Percentiles rank a stretch among this genome's conserved stretches.
Conservation (phyloP, 306 rosid species). For the Delonix regia region DNA sequence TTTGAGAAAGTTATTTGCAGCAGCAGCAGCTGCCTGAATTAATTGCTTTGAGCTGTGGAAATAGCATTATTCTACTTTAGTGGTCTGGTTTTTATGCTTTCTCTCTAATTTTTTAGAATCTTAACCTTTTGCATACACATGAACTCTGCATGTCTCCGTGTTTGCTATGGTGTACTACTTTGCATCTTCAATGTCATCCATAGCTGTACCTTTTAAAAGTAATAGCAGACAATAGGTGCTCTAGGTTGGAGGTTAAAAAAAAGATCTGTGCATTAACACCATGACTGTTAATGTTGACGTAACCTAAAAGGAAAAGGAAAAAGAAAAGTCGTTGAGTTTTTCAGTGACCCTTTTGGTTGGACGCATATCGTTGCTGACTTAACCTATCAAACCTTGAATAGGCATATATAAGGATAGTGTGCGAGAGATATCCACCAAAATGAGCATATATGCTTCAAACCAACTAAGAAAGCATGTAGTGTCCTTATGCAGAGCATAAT, state of each 20-base stretch:
- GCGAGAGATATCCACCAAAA: constrained; percentile 12
- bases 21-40: constrained; percentile 49
- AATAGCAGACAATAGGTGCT: not conserved
- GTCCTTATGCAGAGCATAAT: constrained; percentile 44
- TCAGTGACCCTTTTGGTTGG: not conserved
- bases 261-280: not conserved
- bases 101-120: not conserved
- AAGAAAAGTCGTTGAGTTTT: not conserved
- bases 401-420: constrained; percentile 29
- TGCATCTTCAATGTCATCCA: not conserved
- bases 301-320: no score
- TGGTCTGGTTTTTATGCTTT: constrained; percentile 24
- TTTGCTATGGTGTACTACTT: not conserved
- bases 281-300: not conserved
- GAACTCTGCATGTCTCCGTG: not conserved
- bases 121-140: not conserved
- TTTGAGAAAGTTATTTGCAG: constrained; percentile 46
- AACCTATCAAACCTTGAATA: not conserved
- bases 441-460: constrained; percentile 40
- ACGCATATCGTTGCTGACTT: not conserved
- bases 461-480: constrained; percentile 41
- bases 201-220: not conserved
- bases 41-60: constrained; percentile 37
- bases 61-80: constrained; percentile 24
- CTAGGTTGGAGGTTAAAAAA: not conserved